These are phyloP conservation scores for Aspergillus haitiensis DNA, from an alignment of 495 filamentous ascomycete genomes.

Conservation along the genomic window DNA sequence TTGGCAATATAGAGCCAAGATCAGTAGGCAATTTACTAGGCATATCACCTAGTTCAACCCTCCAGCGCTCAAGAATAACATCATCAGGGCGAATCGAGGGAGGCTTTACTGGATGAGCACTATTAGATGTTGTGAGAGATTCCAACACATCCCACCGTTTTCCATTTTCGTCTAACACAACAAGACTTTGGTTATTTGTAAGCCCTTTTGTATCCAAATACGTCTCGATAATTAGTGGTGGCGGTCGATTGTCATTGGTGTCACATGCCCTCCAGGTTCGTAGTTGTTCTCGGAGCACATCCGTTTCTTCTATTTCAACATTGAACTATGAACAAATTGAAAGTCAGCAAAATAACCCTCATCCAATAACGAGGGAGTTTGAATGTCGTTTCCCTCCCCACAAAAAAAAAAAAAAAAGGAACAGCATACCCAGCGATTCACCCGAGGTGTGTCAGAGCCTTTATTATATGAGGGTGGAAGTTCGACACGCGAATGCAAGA, in stretches of 20 bases:
- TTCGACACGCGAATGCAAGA: slow-evolving; percentile 74
- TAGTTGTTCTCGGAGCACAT: slow-evolving; percentile 77
- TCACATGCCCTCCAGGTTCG: slow-evolving; percentile 76
- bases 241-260: slow-evolving; percentile 72
- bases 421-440: slow-evolving; percentile 88
- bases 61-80: slow-evolving; percentile 90
- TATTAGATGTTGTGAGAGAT: slow-evolving; percentile 63
- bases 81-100: slow-evolving; percentile 51
- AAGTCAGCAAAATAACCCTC: slow-evolving; percentile 18
- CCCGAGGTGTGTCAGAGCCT: slow-evolving; percentile 59
- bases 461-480: slow-evolving; percentile 62
- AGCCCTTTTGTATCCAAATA: slow-evolving; percentile 81
- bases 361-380: too few species aligned
- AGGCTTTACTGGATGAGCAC: slow-evolving; percentile 32
- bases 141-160: slow-evolving; percentile 91
- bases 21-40: slow-evolving; percentile 57
- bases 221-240: slow-evolving; percentile 85
- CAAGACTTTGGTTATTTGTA: slow-evolving; percentile 80
- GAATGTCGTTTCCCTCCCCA: too few species aligned
- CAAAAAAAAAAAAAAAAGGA: not conserved
- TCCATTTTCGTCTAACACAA: slow-evolving; percentile 82
- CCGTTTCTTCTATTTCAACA: slow-evolving; percentile 88
- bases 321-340: slow-evolving; percentile 66
- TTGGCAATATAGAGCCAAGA: slow-evolving; percentile 70
- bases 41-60: slow-evolving; percentile 68